Evolutionary conservation across 225 moss, liverwort and hornwort genomes (phyloP), one percentile per base, ranked within the genome.

Genomic region (Polytrichum formosum): DNA sequence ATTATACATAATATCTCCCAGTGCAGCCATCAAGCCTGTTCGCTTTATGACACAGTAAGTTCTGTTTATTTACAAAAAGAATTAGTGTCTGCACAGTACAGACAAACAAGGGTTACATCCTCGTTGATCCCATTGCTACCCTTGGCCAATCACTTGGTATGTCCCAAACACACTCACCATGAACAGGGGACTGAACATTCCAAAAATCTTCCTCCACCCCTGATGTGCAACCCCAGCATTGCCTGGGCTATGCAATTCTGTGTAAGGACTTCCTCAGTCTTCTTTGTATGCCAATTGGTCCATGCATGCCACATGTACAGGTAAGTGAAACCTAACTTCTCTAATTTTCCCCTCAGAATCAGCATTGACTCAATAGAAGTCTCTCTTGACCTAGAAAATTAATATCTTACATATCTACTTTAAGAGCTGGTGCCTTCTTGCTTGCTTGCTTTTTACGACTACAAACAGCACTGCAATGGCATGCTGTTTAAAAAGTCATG

Each of bases 401-500:
- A 16, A 58, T 58, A 58, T 58, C 23, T 20, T 58, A 20, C 58
- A 58, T 58, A 21, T 23, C 20, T 58, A 6, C 58, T 20, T 58
- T 9, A 58, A 46, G 46, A 46, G 13, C 0, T 46, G 46, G 13
- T 46, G 46, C 46, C 31, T 46, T 1, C 16, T 46, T 46, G 46
- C 13, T 46, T 46, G 46, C 46, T 46, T 46, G 46, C 46, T 4
- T 13, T 46, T 46, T 46, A 3, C 9, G 2, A 58, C 20, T 58
- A 58, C 58, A n/a, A 58, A 58, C 58, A 67, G 67, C 37, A 65
- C 80, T 78, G 80, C 66, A 72, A 83, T 72, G 67, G 61, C 72
- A 67, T 30, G 67, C 54, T 71, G 68, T 29, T 55, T 30, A 67
- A 64, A 31, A 22, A 5, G 56, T 72, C 58, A 83, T 53, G 81